Evolutionary conservation across 1,284 basidiomycete genomes (phyloP).

Genomic region (Leccinum angustisporum): DNA sequence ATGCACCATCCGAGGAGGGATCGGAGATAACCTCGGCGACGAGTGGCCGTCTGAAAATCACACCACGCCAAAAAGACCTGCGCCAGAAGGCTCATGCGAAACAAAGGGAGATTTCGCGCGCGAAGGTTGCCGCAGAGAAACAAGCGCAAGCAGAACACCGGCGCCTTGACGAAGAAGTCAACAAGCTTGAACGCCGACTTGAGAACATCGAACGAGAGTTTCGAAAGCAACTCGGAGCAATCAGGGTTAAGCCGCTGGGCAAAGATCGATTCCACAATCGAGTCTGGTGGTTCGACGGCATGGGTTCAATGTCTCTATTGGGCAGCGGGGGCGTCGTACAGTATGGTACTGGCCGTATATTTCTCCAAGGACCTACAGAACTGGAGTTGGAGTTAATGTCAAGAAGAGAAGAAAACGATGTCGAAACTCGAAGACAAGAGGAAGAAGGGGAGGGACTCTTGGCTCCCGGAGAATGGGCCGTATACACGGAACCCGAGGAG

Average conservation of each 20-base stretch:
- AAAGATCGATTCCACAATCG: conserved; percentile 92
- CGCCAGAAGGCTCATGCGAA: conserved; percentile 66
- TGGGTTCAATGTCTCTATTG: conserved; percentile 80
- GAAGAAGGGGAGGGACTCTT: conserved; percentile 83
- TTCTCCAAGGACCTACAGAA: conserved; percentile 85
- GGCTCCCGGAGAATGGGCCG: conserved; percentile 82
- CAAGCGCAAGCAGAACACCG: conserved; percentile 75
- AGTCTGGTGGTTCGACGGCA: conserved; percentile 98
- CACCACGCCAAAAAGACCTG: conserved; percentile 51
- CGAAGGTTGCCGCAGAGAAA: conserved; percentile 70
- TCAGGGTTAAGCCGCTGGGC: conserved; percentile 86
- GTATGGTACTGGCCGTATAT: conserved; percentile 87
- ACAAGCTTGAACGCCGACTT: conserved; percentile 74
- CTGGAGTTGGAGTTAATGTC: conserved; percentile 71
- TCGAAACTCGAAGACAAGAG: conserved; percentile 57
- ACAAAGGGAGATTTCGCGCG: conserved; percentile 71
- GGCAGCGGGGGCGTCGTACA: conserved; percentile 71
- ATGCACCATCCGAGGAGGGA: conserved; percentile 57
- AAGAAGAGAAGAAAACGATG: conserved; percentile 59
- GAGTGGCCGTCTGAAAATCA: conserved; percentile 45
- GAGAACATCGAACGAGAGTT: conserved; percentile 93
- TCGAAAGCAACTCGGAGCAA: conserved; percentile 77
- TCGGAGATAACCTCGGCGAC: conserved; percentile 47
- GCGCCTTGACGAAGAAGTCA: conserved; percentile 84
- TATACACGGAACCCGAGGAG: conserved; percentile 85